Percentiles rank a stretch among this genome's conserved stretches.
Evolutionary conservation across 495 filamentous ascomycete genomes (phyloP).

Genomic region (Podospora didyma): DNA sequence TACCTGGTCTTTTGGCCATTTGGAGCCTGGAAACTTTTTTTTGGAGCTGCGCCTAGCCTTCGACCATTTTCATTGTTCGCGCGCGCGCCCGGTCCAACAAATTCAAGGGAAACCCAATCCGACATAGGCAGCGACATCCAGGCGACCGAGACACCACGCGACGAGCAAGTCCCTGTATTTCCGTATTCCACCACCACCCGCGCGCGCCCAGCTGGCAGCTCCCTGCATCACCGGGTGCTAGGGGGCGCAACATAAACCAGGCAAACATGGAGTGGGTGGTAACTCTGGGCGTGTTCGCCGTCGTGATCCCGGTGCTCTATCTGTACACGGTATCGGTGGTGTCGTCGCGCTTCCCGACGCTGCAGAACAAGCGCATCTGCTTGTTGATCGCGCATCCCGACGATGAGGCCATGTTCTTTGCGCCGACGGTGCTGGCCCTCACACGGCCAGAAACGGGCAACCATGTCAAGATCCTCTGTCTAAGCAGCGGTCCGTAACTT

Average conservation of each 20-base stretch:
- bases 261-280: constrained; percentile 25
- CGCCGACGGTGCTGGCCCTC: constrained; percentile 77
- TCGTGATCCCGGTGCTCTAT: constrained; percentile 58
- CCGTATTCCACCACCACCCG: too few relatives aligned
- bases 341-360: constrained; percentile 57
- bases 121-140: too few relatives aligned
- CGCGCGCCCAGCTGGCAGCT: too few relatives aligned
- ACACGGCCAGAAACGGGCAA: constrained; percentile 72
- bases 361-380: constrained; percentile 76
- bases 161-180: too few relatives aligned
- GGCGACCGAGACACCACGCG: too few relatives aligned
- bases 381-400: constrained; percentile 95
- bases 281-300: constrained; percentile 42
- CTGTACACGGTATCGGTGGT: constrained; percentile 55
- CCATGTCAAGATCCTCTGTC: constrained; percentile 87
- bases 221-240: neutral
- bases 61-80: neutral
- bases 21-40: neutral
- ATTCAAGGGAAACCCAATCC: neutral
- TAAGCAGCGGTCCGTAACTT: constrained; percentile 65
- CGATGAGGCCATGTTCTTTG: constrained; percentile 99
- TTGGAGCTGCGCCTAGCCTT: neutral
- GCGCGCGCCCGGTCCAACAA: neutral
- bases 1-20: neutral
- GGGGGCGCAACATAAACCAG: neutral